Base-by-base conservation (phyloP, 1,284 basidiomycete species). In the Leccinum griseonigrum region DNA sequence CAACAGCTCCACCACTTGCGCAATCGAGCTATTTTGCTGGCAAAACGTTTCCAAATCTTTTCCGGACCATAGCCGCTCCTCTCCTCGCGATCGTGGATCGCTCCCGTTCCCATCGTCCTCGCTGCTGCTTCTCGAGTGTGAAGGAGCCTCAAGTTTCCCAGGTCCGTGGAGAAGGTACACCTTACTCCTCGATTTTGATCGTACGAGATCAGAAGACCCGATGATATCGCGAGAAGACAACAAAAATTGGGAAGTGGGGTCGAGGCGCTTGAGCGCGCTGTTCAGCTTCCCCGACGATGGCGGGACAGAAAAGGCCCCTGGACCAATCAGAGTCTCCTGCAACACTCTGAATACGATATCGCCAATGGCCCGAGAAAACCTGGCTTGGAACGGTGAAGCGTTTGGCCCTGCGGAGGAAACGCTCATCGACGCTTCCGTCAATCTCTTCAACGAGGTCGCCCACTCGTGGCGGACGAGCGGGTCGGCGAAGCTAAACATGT, bases 401-500 rank as follows among this genome's bases (percentile, higher is more conserved):
- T 71, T 43, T 68, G 75, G 65, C 51, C 75, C 75, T 5, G 75
- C 67, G 18, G 72, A 74, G 13, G 79, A 76, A 36, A 77, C 76
- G 61, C 85, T 66, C 38, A 54, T 59, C n/a, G 70, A 68, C 13
- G 64, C 59, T 31, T 74, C 85, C 58, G 92, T 88, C 66, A 94
- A 86, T 26, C 84, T 82, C 68, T 85, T 85, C 58, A 97, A 77
- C 16, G 84, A 84, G 1, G 83, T 81, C 0, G 83, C 83, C 92
- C 94, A 96, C 65, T 88, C 85, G 63, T 88, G 83, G 18, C 87
- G 85, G 29, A 90, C 81, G 18, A 90, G 78, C 1, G 87, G 81
- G 68, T 94, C 91, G 57, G 90, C 85, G 50, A 97, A 87, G 67
- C 92, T 94, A 79, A 97, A 97, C 86, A 97, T 94, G 76, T 97